Evolutionary conservation across 768 basidiomycete genomes (phyloP).

Genomic region (Tricholoma furcatifolium): DNA sequence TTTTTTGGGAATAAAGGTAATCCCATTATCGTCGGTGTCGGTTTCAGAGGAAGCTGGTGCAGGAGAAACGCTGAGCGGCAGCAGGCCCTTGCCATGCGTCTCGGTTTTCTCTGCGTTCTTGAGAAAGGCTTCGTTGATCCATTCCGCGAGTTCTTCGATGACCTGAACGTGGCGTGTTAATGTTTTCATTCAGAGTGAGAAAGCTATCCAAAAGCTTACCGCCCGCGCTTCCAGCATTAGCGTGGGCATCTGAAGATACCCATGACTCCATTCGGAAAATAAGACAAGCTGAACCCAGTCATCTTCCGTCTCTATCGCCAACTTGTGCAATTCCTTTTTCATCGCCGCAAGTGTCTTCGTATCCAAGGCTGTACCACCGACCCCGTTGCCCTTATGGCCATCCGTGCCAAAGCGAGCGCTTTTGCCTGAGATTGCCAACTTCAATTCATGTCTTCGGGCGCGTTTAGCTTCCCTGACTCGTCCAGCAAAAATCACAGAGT

Average conservation of each 20-base stretch:
- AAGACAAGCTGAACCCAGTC: conserved; percentile 95
- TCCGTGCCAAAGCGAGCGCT: conserved; percentile 62
- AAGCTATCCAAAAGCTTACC: conserved; percentile 28
- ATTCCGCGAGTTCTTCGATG: conserved; percentile 82
- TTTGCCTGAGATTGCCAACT: conserved; percentile 56
- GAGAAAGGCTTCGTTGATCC: conserved; percentile 77
- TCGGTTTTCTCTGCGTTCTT: conserved; percentile 16
- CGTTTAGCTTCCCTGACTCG: conserved; percentile 94
- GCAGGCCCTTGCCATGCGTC: not conserved
- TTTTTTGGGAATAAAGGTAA: conserved; percentile 56
- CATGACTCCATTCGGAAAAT: conserved; percentile 96
- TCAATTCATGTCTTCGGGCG: conserved; percentile 72
- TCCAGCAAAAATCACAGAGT: conserved; percentile 95
- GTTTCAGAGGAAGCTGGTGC: conserved; percentile 42
- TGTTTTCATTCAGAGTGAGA: not conserved
- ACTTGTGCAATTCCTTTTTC: conserved; percentile 57
- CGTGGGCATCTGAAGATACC: conserved; percentile 92
- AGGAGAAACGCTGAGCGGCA: not conserved
- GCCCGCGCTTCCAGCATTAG: conserved; percentile 81
- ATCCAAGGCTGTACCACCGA: conserved; percentile 30
- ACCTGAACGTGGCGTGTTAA: conserved; percentile 31
- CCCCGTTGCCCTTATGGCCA: conserved; percentile 54
- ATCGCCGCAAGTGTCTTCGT: conserved; percentile 36
- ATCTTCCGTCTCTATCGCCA: conserved; percentile 73
- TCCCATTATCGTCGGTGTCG: conserved; percentile 67